These are phyloP conservation scores for Penstemon eatonii DNA, from an alignment of 257 asterid genomes.

Conservation along the genomic window DNA sequence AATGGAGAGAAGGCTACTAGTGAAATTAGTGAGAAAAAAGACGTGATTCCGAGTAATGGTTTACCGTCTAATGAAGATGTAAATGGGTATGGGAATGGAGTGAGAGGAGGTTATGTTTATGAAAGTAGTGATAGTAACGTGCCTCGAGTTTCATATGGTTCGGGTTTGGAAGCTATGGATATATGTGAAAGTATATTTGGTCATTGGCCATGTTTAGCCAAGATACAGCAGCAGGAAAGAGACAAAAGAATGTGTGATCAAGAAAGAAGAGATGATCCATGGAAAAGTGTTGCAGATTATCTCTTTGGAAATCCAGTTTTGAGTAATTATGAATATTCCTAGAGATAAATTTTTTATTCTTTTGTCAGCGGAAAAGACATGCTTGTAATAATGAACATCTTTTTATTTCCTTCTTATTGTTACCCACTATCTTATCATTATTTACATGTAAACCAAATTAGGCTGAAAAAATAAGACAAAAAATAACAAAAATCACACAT, in stretches of 20 bases:
- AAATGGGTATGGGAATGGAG: conserved; percentile 20
- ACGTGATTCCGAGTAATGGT: conserved; percentile 16
- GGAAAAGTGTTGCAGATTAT: conserved; percentile 73
- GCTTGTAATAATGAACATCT: no score
- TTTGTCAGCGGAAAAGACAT: no score
- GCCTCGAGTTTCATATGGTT: conserved; percentile 52
- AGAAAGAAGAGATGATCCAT: conserved; percentile 45
- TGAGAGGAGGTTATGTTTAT: conserved; percentile 26
- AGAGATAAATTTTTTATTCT: no score
- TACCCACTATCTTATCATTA: no score
- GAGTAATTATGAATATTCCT: conserved; percentile 15
- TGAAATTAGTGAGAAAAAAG: conserved; percentile 19
- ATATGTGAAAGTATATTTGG: conserved; percentile 80
- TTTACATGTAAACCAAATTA: no score
- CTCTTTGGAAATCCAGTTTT: conserved; percentile 62
- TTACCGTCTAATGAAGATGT: conserved; percentile 19
- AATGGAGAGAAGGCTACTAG: conserved; percentile 25
- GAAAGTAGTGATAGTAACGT: conserved; percentile 31
- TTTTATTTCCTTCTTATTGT: no score
- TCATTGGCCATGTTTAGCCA: conserved; percentile 81
- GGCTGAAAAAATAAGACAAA: no score
- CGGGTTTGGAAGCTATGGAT: conserved; percentile 81
- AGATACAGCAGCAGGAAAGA: conserved; percentile 35
- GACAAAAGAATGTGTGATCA: conserved; percentile 26
- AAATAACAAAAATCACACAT: no score